These are phyloP conservation scores for Arabidopsis arenosa DNA, from an alignment of 345 rosid species.

Conservation along the genomic window DNA sequence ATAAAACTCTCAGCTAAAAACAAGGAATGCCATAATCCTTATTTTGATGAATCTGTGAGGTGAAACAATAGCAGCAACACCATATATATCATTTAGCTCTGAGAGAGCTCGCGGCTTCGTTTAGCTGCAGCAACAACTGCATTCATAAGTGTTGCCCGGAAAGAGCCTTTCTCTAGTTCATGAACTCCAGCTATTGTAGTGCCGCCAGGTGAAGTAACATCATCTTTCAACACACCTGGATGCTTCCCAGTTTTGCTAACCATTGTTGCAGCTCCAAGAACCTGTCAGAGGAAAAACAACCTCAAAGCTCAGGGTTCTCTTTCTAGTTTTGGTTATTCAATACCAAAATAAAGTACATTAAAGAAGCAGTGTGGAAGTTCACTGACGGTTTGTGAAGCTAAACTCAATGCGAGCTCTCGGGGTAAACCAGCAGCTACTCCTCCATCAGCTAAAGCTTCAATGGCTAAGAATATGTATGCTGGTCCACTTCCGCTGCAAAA, in stretches of 20 bases:
- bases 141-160: conserved; percentile 83
- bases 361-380: conserved; percentile 7
- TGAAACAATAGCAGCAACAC: background rate
- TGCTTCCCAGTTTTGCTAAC: conserved; percentile 77
- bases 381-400: conserved; percentile 92
- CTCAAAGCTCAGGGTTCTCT: conserved; percentile 1
- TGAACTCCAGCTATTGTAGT: conserved; percentile 90
- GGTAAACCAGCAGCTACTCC: conserved; percentile 98
- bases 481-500: conserved; percentile 90
- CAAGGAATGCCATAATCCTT: conserved; percentile 10
- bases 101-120: conserved; percentile 73
- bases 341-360: background rate
- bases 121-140: conserved; percentile 89
- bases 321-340: conserved; percentile 13
- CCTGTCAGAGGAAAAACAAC: conserved; percentile 50
- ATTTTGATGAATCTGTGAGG: conserved; percentile 22
- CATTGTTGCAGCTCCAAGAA: conserved; percentile 92
- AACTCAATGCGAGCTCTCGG: conserved; percentile 80
- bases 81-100: conserved; percentile 39
- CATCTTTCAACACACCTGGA: conserved; percentile 91
- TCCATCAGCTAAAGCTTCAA: conserved; percentile 97
- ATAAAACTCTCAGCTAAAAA: background rate
- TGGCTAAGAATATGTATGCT: conserved; percentile 81
- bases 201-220: conserved; percentile 91
- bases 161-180: conserved; percentile 88